phyloP scores from a whole-genome alignment of 169 alveolate genomes.

The Eimeria maxima region DNA sequence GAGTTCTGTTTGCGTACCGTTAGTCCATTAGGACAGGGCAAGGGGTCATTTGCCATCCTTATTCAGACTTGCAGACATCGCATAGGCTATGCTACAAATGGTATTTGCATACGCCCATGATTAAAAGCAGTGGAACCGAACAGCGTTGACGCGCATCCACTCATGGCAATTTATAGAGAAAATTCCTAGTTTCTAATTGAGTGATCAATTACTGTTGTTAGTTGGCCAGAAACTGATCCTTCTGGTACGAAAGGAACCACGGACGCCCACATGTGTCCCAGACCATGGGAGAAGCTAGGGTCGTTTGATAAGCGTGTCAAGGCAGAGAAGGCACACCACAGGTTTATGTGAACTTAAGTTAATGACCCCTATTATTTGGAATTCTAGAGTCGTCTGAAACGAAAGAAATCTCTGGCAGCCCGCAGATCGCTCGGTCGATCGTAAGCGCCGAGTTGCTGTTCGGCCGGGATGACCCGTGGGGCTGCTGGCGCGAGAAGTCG shows the following conservation, averaged over 20 bases:
- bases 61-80: background rate
- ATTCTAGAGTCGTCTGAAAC: background rate
- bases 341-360: background rate
- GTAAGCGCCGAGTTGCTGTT: constrained; percentile 71
- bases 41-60: background rate
- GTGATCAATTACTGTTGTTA: background rate
- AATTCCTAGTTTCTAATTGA: background rate
- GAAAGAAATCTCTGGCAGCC: constrained; percentile 7
- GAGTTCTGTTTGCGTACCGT: too few relatives aligned
- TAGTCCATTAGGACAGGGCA: too few relatives aligned
- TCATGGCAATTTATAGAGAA: background rate
- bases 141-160: background rate
- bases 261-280: background rate
- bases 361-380: background rate
- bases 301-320: background rate
- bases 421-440: constrained; percentile 40
- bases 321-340: background rate
- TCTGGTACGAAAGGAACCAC: background rate
- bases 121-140: background rate
- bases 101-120: background rate
- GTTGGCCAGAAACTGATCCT: background rate
- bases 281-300: background rate
- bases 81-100: background rate
- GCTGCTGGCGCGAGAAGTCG: constrained; percentile 59
- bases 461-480: constrained; percentile 74